Conservation (phyloP, 177 flowering plant genomes). For the Vitis hybrid region DNA sequence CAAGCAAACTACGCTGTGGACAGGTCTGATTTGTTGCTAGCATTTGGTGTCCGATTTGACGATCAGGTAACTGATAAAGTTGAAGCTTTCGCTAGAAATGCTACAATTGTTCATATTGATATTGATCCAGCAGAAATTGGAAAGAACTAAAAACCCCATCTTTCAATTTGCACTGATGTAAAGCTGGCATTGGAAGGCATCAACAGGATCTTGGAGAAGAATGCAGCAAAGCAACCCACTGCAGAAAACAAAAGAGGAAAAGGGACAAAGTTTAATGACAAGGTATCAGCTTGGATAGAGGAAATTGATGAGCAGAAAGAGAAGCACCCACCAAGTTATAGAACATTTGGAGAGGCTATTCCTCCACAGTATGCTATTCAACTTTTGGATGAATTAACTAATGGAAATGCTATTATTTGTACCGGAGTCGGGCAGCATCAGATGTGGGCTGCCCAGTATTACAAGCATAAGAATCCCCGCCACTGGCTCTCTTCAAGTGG, state of each 20-base stretch:
- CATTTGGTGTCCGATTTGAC: conserved; percentile 87
- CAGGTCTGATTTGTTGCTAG: conserved; percentile 70
- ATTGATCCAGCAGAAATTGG: conserved; percentile 88
- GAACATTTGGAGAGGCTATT: conserved; percentile 74
- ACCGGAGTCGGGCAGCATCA: conserved; percentile 96
- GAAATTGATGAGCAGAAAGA: conserved; percentile 62
- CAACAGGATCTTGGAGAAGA: conserved; percentile 49
- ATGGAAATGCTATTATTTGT: conserved; percentile 68
- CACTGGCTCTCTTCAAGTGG: conserved; percentile 90
- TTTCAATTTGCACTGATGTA: conserved; percentile 68
- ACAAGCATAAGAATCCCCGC: conserved; percentile 61
- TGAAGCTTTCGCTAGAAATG: conserved; percentile 80
- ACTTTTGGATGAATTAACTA: conserved; percentile 65
- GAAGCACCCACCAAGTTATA: conserved; percentile 54
- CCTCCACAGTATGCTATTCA: conserved; percentile 88
- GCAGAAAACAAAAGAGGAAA: too few species aligned
- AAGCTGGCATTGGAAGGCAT: conserved; percentile 58
- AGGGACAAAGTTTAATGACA: conserved; percentile 24
- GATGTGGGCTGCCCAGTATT: conserved; percentile 94
- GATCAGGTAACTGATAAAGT: conserved; percentile 87
- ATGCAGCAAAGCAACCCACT: background rate
- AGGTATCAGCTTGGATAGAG: conserved; percentile 61
- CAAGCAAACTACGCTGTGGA: conserved; percentile 88
- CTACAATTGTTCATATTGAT: conserved; percentile 84
- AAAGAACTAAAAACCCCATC: conserved; percentile 82